These are phyloP conservation scores for Zea mays DNA, from an alignment of 176 grass and related monocot genomes.

Conservation along the genomic window DNA sequence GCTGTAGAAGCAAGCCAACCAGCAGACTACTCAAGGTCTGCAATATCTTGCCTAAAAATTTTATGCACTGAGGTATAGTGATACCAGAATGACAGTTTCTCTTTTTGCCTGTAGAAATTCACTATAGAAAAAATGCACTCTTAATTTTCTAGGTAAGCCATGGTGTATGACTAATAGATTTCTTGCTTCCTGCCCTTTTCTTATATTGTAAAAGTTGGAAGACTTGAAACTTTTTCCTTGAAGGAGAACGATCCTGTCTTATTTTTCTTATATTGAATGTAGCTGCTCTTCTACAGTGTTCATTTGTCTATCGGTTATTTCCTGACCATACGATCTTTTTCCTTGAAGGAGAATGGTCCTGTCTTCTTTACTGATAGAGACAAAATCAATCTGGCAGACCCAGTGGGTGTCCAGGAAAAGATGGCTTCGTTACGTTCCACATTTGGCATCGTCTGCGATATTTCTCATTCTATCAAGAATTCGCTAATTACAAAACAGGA, in stretches of 20 bases:
- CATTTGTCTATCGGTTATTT: constrained; percentile 11
- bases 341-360: constrained; percentile 38
- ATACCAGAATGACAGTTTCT: not conserved
- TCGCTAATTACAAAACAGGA: constrained; percentile 78
- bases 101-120: not conserved
- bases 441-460: constrained; percentile 70
- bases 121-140: not conserved
- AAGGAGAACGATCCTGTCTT: too few relatives aligned
- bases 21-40: not conserved
- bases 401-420: constrained; percentile 36
- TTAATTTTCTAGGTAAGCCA: constrained; percentile 1
- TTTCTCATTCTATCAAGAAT: constrained; percentile 68
- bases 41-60: not conserved
- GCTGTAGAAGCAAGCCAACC: not conserved
- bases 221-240: not conserved
- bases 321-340: constrained; percentile 23
- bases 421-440: constrained; percentile 56
- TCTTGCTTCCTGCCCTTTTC: constrained; percentile 11
- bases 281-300: not conserved
- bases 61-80: not conserved
- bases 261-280: too few relatives aligned
- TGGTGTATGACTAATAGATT: not conserved
- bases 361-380: constrained; percentile 14
- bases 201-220: not conserved
- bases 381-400: constrained; percentile 20